Evolutionary conservation across 129 eudicot species (phyloP), one percentile per base, ranked within the genome.

Genomic region (Rutidosis leptorrhynchoides): DNA sequence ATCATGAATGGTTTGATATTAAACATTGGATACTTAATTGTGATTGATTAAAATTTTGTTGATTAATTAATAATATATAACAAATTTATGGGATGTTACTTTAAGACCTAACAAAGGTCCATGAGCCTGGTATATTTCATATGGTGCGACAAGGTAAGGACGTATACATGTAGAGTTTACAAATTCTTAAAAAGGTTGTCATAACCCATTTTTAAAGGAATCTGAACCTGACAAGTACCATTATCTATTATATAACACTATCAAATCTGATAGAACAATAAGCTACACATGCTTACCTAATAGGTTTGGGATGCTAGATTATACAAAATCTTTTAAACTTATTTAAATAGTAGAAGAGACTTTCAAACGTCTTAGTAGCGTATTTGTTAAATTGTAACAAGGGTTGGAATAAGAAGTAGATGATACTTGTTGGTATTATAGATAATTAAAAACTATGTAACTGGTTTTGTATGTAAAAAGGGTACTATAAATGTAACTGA

Each of bases 151-250:
- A 54, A 54, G 59, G 59, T 54, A 2, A 23, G 15, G 14, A 54
- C 59, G 3, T 11, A 54, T 54, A 54, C 8, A 54, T 11, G 23
- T 54, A 29, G 7, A 22, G 28, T 59, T 29, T 17, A 59, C 15
- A 28, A 1, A 24, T 8, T 20, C 27, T 55, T 55, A 22, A 4
- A 3, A 28, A 6, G 12, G 35, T 4, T 25, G 27, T 58, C 40
- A 28, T 14, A 25, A 16, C n/a, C 19, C 6, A 22, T 22, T 54
- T 54, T 54, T 16, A 23, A n/a, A 54, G 23, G 2, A 49, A 16
- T 28, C n/a, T 67, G 71, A 51, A 29, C 71, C 51, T 51, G 32
- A 43, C 8, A 45, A 20, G 48, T 49, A 9, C 61, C 20, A 19
- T 19, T 67, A 11, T 17, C 7, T 14, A 42, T 20, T 52, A 9